Conservation (phyloP, 2,329 filamentous ascomycete genomes). For the Exophiala calicioides region DNA sequence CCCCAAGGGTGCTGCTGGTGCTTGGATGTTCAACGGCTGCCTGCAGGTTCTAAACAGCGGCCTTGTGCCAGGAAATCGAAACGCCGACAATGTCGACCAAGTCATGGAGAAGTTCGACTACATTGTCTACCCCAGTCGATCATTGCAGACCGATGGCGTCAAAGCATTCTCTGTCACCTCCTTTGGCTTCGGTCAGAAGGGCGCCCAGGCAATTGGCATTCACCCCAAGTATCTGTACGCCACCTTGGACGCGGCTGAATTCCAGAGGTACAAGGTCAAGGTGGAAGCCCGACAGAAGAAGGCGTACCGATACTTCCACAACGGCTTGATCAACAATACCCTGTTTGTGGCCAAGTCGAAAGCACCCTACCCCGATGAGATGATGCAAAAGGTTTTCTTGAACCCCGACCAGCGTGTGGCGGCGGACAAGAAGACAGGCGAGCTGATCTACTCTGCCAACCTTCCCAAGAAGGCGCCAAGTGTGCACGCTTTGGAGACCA, state of each 20-base stretch:
- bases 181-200: conserved; percentile 99
- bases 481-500: conserved; percentile 63
- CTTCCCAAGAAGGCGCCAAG: conserved; percentile 66
- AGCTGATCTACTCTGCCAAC: conserved; percentile 70
- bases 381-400: conserved; percentile 84
- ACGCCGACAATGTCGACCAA: conserved; percentile 95
- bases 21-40: conserved; percentile 99
- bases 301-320: conserved; percentile 98
- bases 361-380: conserved; percentile 84
- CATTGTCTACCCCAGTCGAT: conserved; percentile 93
- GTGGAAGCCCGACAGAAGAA: conserved; percentile 95
- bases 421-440: conserved; percentile 80
- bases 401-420: conserved; percentile 89
- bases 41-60: conserved; percentile 93
- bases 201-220: conserved; percentile 93
- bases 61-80: conserved; percentile 93
- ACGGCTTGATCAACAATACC: conserved; percentile 95
- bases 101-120: conserved; percentile 97
- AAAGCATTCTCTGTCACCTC: conserved; percentile 99
- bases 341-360: conserved; percentile 95
- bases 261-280: conserved; percentile 79
- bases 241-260: conserved; percentile 84
- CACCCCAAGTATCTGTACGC: conserved; percentile 96
- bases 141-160: conserved; percentile 94
- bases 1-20: conserved; percentile 97